These are phyloP conservation scores for Diplodia mutila DNA, from an alignment of 2,329 filamentous ascomycete genomes.

Conservation along the genomic window DNA sequence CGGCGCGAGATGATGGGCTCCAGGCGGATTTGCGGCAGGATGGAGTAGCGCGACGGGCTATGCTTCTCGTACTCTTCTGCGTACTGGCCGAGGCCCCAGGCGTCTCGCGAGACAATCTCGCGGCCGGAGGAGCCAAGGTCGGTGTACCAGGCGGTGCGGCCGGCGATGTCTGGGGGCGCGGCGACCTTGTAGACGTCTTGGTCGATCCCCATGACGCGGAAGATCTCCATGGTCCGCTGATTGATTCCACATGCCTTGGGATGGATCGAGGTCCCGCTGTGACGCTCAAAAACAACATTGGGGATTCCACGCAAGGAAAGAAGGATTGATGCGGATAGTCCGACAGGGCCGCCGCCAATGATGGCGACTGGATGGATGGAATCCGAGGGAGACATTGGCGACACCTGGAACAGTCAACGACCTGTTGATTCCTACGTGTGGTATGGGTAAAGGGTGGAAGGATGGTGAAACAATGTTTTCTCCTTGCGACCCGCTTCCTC, in stretches of 20 bases:
- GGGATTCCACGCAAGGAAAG: conserved; percentile 36
- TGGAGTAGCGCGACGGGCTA: conserved; percentile 37
- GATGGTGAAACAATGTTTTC: not conserved
- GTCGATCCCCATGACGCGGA: conserved; percentile 39
- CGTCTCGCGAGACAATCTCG: conserved; percentile 31
- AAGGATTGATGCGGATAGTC: conserved; percentile 38
- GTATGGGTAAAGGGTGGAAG: not conserved
- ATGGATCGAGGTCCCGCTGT: conserved; percentile 39
- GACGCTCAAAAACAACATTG: conserved; percentile 38
- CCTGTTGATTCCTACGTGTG: not conserved
- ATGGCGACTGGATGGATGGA: conserved; percentile 32
- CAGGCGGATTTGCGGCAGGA: conserved; percentile 42
- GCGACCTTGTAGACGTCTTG: conserved; percentile 33
- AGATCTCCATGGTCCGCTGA: conserved; percentile 36
- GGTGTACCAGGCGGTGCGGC: conserved; percentile 40
- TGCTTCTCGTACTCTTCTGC: conserved; percentile 20
- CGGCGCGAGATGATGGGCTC: conserved; percentile 38
- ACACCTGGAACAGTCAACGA: not conserved
- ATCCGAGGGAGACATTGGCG: not conserved
- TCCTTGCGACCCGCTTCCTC: too few relatives aligned
- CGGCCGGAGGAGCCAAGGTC: conserved; percentile 30
- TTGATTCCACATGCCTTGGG: conserved; percentile 41
- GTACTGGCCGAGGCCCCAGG: conserved; percentile 10
- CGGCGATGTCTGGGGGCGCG: conserved; percentile 30
- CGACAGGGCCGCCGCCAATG: conserved; percentile 29